A percentile compares a stretch with the other conserved stretches of the same genome.
Evolutionary conservation across 345 rosid species (phyloP).

Genomic region (Citrus glauca): DNA sequence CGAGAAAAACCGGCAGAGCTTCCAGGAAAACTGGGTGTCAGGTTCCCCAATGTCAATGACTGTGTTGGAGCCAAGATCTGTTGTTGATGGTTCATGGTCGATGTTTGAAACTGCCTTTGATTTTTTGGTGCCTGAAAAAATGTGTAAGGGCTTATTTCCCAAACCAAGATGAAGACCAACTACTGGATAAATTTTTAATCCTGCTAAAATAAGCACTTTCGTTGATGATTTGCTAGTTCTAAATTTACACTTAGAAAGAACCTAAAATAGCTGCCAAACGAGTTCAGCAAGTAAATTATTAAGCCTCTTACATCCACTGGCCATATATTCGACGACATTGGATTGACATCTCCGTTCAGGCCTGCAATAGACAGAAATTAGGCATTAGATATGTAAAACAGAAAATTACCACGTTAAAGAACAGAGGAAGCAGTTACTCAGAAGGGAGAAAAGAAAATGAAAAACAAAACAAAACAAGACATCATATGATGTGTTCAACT

Average conservation of each 20-base stretch:
- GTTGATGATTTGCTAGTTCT: background rate
- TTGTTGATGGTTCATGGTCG: slow-evolving; percentile 8
- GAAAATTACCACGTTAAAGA: background rate
- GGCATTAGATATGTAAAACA: background rate
- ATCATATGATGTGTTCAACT: background rate
- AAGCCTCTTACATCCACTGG: slow-evolving; percentile 16
- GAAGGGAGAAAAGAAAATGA: background rate
- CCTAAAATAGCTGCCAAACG: background rate
- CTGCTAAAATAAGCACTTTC: background rate
- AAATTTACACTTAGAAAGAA: background rate
- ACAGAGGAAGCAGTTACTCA: background rate
- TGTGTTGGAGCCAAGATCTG: background rate
- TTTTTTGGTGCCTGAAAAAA: slow-evolving; percentile 14
- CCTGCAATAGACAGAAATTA: slow-evolving; percentile 13
- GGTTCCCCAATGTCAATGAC: slow-evolving; percentile 1
- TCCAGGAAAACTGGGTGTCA: slow-evolving; percentile 4
- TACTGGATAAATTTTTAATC: background rate
- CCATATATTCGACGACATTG: slow-evolving; percentile 4
- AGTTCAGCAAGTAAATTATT: background rate
- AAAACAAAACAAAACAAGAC: background rate
- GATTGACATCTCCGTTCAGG: slow-evolving; percentile 5
- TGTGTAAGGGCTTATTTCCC: background rate
- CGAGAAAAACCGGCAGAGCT: slow-evolving; percentile 10
- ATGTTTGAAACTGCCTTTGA: slow-evolving; percentile 10
- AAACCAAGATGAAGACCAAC: background rate